Evolutionary conservation across 257 asterid genomes (phyloP).

Genomic region (Coffea canephora): DNA sequence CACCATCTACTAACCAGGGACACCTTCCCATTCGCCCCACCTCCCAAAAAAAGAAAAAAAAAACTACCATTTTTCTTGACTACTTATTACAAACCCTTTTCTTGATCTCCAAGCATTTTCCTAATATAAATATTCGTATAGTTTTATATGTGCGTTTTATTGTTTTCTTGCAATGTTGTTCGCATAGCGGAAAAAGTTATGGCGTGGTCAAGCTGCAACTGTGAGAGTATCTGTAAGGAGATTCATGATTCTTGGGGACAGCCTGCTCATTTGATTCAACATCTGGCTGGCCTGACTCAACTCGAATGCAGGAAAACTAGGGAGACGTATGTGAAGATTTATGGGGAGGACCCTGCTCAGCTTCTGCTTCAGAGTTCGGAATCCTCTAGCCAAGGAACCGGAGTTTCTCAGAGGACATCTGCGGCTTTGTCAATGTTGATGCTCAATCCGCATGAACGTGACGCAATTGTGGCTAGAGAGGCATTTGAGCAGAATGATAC

Average conservation of each 20-base stretch:
- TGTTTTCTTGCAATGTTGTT: conserved; percentile 7
- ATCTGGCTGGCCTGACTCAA: conserved; percentile 29
- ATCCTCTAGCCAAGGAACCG: conserved; percentile 9
- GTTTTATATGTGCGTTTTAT: background rate
- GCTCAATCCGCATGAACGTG: conserved; percentile 55
- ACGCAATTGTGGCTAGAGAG: conserved; percentile 52
- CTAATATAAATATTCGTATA: background rate
- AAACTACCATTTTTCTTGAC: too few relatives aligned
- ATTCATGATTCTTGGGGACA: conserved; percentile 35
- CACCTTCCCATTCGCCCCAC: background rate
- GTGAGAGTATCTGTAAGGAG: conserved; percentile 42
- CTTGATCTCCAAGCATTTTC: conserved; percentile 25
- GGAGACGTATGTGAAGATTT: conserved; percentile 36
- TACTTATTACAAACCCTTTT: background rate
- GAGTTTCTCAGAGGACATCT: conserved; percentile 8
- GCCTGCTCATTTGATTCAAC: conserved; percentile 18
- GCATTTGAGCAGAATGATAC: conserved; percentile 32
- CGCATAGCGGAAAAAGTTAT: conserved; percentile 22
- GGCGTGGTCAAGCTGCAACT: conserved; percentile 25
- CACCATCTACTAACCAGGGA: conserved; percentile 2
- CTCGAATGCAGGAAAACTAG: conserved; percentile 38
- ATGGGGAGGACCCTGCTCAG: conserved; percentile 44
- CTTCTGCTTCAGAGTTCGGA: conserved; percentile 8
- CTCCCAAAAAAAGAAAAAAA: too few relatives aligned
- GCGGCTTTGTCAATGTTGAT: conserved; percentile 32